These are phyloP conservation scores for Porodaedalea pini DNA, from an alignment of 1,284 basidiomycete species.

Conservation along the genomic window DNA sequence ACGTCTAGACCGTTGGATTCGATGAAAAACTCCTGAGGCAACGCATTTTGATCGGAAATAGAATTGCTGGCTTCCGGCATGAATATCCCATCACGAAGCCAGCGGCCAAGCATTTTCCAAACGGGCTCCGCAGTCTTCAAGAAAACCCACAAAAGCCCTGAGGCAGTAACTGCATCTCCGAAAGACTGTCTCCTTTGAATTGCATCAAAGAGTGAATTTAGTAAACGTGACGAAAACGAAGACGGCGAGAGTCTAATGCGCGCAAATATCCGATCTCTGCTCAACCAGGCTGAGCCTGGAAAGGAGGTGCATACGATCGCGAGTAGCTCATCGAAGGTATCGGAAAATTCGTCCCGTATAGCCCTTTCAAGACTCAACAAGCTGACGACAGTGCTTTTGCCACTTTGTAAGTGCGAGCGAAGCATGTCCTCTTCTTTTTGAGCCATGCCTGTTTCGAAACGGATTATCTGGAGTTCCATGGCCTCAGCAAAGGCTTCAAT, in stretches of 20 bases:
- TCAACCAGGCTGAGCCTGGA: constrained; percentile 32
- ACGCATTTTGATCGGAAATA: constrained; percentile 29
- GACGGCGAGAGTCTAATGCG: constrained; percentile 45
- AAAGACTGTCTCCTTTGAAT: constrained; percentile 54
- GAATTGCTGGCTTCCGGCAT: constrained; percentile 35
- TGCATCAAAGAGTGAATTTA: constrained; percentile 58
- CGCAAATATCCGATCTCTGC: constrained; percentile 30
- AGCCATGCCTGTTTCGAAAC: constrained; percentile 70
- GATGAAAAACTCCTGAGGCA: constrained; percentile 81
- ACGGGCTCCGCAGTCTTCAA: constrained; percentile 60
- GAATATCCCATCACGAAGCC: constrained; percentile 75
- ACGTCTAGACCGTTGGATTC: constrained; percentile 63
- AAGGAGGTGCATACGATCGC: constrained; percentile 34
- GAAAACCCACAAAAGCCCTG: constrained; percentile 61
- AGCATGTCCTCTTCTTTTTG: constrained; percentile 63
- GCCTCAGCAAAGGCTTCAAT: constrained; percentile 81
- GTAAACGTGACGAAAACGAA: constrained; percentile 47
- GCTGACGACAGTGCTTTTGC: constrained; percentile 52
- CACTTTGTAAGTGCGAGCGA: constrained; percentile 45
- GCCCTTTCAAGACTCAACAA: constrained; percentile 62
- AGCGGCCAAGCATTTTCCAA: constrained; percentile 70
- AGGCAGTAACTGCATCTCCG: constrained; percentile 49
- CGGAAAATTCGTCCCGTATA: constrained; percentile 53
- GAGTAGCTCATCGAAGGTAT: constrained; percentile 53
- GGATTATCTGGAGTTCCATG: constrained; percentile 53